phyloP scores from a whole-genome alignment of 2,329 filamentous ascomycete genomes.

The Xylariales sp. region DNA sequence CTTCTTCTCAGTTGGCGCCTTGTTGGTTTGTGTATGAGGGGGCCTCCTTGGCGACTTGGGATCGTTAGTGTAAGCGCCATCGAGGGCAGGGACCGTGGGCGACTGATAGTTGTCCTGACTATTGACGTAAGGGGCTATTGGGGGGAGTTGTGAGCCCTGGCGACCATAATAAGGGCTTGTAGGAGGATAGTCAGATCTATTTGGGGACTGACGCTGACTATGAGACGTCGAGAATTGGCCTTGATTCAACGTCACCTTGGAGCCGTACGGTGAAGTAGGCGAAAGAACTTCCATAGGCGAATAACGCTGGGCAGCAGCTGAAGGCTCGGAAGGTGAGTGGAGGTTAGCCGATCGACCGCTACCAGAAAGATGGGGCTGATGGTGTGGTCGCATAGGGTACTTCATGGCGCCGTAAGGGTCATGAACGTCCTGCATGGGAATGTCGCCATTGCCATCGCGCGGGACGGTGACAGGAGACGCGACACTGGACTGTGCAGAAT shows the following conservation, averaged over 20 bases:
- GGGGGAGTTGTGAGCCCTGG: conserved; percentile 75
- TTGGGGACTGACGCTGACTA: conserved; percentile 80
- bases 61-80: conserved; percentile 70
- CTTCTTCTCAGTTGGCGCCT: conserved; percentile 63
- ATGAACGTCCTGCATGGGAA: conserved; percentile 85
- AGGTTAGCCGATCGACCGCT: conserved; percentile 67
- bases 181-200: conserved; percentile 70
- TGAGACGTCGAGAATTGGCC: conserved; percentile 65
- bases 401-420: conserved; percentile 89
- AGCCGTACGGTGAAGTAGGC: conserved; percentile 80
- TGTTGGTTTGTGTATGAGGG: conserved; percentile 56
- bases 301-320: conserved; percentile 88
- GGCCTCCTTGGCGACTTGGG: conserved; percentile 69
- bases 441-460: conserved; percentile 79
- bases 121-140: conserved; percentile 76
- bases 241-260: conserved; percentile 68
- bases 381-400: conserved; percentile 82
- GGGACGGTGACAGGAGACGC: conserved; percentile 58
- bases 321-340: conserved; percentile 80
- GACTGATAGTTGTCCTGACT: conserved; percentile 79
- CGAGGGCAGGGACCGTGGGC: conserved; percentile 76
- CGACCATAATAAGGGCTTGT: conserved; percentile 68
- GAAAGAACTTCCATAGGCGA: conserved; percentile 94
- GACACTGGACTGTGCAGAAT: conserved; percentile 52
- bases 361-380: conserved; percentile 76